Conservation (phyloP, 768 basidiomycete genomes). For the Lentinula sp. region DNA sequence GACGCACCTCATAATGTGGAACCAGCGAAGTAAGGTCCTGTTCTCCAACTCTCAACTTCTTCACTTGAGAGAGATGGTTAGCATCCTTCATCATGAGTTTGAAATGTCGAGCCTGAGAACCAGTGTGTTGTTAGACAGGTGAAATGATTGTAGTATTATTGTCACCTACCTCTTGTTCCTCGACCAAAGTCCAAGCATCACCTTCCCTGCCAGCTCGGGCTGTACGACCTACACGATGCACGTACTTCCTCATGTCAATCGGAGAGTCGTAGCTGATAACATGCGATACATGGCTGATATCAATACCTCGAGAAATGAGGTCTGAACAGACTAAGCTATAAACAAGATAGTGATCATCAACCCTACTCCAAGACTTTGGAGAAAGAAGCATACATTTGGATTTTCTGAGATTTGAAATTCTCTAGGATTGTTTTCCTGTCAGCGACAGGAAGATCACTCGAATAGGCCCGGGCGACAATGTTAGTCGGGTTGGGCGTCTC, state of each 20-base stretch:
- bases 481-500: slow-evolving; percentile 11
- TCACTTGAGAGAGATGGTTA: slow-evolving; percentile 63
- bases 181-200: slow-evolving; percentile 91
- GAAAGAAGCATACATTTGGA: slow-evolving; percentile 62
- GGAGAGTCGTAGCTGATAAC: slow-evolving; percentile 96
- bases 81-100: slow-evolving; percentile 74
- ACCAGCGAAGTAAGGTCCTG: slow-evolving; percentile 51
- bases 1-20: slow-evolving; percentile 62
- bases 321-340: slow-evolving; percentile 91
- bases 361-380: neutral
- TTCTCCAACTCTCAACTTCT: slow-evolving; percentile 58
- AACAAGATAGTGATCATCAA: neutral
- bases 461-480: slow-evolving; percentile 66
- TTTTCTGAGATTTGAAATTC: slow-evolving; percentile 72
- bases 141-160: neutral
- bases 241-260: slow-evolving; percentile 97
- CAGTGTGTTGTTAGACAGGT: neutral
- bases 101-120: slow-evolving; percentile 73
- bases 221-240: slow-evolving; percentile 94
- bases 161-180: slow-evolving; percentile 77
- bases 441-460: slow-evolving; percentile 69
- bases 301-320: slow-evolving; percentile 91
- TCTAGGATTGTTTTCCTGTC: slow-evolving; percentile 78
- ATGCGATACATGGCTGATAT: slow-evolving; percentile 86
- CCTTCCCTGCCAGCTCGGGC: slow-evolving; percentile 88